Conservation (phyloP, 306 rosid genomes). For the Cucumis melo region DNA sequence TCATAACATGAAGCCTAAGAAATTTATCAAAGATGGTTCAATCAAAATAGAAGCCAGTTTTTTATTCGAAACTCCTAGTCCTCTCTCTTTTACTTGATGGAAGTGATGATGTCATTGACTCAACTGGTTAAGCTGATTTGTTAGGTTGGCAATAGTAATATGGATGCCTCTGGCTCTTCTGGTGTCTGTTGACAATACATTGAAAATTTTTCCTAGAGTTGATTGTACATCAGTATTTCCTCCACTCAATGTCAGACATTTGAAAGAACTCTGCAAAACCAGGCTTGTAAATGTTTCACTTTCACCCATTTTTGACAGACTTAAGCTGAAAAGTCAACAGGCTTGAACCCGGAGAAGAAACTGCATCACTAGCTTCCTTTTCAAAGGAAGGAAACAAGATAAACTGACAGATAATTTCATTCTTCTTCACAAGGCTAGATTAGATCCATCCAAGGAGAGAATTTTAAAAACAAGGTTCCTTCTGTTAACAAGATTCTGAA, state of each 20-base stretch:
- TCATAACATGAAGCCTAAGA: not conserved
- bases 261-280: not conserved
- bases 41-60: not conserved
- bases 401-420: not conserved
- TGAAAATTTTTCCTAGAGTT: not conserved
- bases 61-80: not conserved
- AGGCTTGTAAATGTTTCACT: not conserved
- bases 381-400: not conserved
- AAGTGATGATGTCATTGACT: not conserved
- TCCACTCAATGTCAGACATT: not conserved
- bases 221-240: not conserved
- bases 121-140: not conserved
- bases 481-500: not conserved
- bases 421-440: not conserved
- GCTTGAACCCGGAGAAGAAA: not conserved
- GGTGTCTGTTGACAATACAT: not conserved
- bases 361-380: not conserved
- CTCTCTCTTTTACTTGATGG: not conserved
- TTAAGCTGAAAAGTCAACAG: not conserved
- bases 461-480: not conserved
- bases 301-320: not conserved
- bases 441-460: not conserved
- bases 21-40: not conserved
- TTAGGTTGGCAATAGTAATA: not conserved
- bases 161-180: not conserved